A percentile compares a stretch with the other conserved stretches of the same genome.
These are phyloP conservation scores for Deakozyma indianensis DNA, from an alignment of 805 yeast species.

Conservation along the genomic window DNA sequence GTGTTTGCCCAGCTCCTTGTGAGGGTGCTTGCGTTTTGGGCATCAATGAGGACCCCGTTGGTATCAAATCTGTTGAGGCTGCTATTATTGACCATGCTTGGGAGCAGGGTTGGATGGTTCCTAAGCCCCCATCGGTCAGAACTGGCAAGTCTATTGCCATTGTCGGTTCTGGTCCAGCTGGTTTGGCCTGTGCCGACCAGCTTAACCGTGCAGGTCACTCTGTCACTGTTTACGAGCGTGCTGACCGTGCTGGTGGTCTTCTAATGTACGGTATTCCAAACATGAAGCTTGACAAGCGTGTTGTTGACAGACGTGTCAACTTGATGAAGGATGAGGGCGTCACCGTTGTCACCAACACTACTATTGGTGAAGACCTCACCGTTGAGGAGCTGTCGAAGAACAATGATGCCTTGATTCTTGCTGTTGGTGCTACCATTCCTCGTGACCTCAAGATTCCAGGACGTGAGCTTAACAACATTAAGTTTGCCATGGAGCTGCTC, in stretches of 20 bases:
- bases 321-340: slow-evolving; percentile 84
- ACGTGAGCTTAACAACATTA: slow-evolving; percentile 77
- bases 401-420: slow-evolving; percentile 75
- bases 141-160: slow-evolving; percentile 78
- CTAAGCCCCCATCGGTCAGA: slow-evolving; percentile 61
- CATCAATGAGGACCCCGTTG: slow-evolving; percentile 88
- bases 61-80: slow-evolving; percentile 89
- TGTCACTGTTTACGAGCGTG: slow-evolving; percentile 85
- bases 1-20: slow-evolving; percentile 99
- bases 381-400: slow-evolving; percentile 49
- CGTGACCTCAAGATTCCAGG: slow-evolving; percentile 92
- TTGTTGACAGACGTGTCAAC: slow-evolving; percentile 88
- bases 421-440: slow-evolving; percentile 94
- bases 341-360: slow-evolving; percentile 57
- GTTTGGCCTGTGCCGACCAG: slow-evolving; percentile 94
- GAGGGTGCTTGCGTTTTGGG: slow-evolving; percentile 95
- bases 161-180: slow-evolving; percentile 96
- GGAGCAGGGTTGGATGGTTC: slow-evolving; percentile 92
- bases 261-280: slow-evolving; percentile 99
- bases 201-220: slow-evolving; percentile 89
- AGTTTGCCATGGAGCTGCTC: slow-evolving; percentile 87
- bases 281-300: slow-evolving; percentile 89
- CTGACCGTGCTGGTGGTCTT: slow-evolving; percentile 93
- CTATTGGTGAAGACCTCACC: slow-evolving; percentile 72
- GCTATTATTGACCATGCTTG: slow-evolving; percentile 94